Evolutionary conservation across 2,329 filamentous ascomycete genomes (phyloP).

Genomic region (Lachnellula cervina): DNA sequence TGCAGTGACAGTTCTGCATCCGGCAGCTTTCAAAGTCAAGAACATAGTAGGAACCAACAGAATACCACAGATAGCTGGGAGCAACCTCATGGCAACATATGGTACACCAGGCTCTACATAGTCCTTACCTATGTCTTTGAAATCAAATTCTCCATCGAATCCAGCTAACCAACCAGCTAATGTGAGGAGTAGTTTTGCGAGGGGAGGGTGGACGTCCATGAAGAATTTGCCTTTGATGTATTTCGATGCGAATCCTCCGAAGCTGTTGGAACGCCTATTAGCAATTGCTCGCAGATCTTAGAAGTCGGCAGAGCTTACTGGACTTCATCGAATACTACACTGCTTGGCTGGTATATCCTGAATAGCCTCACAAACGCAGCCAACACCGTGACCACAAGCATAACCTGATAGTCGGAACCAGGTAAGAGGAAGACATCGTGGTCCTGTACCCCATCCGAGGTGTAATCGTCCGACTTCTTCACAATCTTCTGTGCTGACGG

Average conservation of each 20-base stretch:
- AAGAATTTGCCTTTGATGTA: conserved; percentile 99
- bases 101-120: conserved; percentile 92
- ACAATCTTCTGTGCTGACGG: conserved; percentile 9
- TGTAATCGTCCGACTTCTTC: conserved; percentile 50
- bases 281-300: conserved; percentile 6
- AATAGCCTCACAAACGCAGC: conserved; percentile 81
- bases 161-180: conserved; percentile 92
- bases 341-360: conserved; percentile 91
- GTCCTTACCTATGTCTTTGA: conserved; percentile 99
- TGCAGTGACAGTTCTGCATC: conserved; percentile 82
- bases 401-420: conserved; percentile 73
- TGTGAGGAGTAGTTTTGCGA: conserved; percentile 95
- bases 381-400: conserved; percentile 67
- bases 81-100: conserved; percentile 94
- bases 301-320: conserved; percentile 62
- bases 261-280: conserved; percentile 49
- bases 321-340: conserved; percentile 98
- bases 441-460: conserved; percentile 75
- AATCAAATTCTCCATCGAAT: conserved; percentile 94
- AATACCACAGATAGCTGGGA: conserved; percentile 85
- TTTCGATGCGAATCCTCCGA: conserved; percentile 95
- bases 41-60: conserved; percentile 89
- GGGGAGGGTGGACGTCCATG: conserved; percentile 98
- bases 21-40: conserved; percentile 83
- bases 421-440: conserved; percentile 90